A percentile compares a stretch with the other conserved stretches of the same genome.
phyloP scores from a whole-genome alignment of 345 rosid genomes.

The Gossypium raimondii region DNA sequence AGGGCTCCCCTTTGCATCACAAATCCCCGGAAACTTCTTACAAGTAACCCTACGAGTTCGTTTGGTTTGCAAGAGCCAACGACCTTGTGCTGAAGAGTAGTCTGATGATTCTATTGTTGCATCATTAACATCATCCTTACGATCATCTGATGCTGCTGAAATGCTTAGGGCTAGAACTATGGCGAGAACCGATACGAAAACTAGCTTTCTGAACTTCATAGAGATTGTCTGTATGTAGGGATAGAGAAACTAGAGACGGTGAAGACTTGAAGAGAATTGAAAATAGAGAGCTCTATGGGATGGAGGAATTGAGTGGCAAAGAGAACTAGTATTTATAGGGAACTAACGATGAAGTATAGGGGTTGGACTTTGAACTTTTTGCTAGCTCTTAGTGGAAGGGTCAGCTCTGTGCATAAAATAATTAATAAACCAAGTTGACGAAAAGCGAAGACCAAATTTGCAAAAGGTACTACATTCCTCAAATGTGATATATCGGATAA shows the following conservation, averaged over 20 bases:
- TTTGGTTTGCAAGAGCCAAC: neutral
- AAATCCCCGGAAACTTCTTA: conserved; percentile 5
- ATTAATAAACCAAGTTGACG: neutral
- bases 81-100: neutral
- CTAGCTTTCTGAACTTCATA: neutral
- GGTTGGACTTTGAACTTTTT: neutral
- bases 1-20: conserved; percentile 1
- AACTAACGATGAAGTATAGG: neutral
- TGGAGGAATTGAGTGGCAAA: neutral
- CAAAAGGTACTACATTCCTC: no score
- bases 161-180: conserved; percentile 4
- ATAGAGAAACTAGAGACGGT: neutral
- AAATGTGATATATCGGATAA: neutral
- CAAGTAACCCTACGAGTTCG: neutral
- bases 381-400: neutral
- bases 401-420: neutral
- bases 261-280: neutral
- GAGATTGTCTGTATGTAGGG: neutral
- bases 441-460: neutral
- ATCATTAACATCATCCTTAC: neutral
- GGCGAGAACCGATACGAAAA: neutral
- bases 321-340: conserved; percentile 7
- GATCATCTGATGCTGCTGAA: neutral
- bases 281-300: neutral
- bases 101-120: neutral